phyloP scores from a whole-genome alignment of 345 rosid species.

The Dimocarpus longan region DNA sequence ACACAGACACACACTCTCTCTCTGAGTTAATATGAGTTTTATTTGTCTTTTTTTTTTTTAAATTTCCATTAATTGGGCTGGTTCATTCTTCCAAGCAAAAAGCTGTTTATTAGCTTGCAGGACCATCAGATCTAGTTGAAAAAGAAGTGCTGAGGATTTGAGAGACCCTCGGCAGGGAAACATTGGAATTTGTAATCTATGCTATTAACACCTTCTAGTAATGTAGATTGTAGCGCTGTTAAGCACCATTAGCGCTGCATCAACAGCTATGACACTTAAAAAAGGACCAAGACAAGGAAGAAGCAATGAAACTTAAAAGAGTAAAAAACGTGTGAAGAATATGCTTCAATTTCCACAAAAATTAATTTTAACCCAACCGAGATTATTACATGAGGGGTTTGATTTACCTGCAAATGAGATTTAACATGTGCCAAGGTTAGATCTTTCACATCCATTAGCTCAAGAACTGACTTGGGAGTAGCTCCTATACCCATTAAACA shows the following conservation, averaged over 20 bases:
- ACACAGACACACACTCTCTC: constrained; percentile 33
- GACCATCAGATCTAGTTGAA: constrained; percentile 80
- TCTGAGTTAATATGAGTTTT: constrained; percentile 16
- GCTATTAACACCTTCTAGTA: constrained; percentile 32
- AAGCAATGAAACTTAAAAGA: constrained; percentile 22
- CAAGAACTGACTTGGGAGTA: constrained; percentile 97
- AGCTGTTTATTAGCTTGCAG: constrained; percentile 61
- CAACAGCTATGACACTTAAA: constrained; percentile 20
- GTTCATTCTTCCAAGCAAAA: constrained; percentile 79
- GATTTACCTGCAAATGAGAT: constrained; percentile 88
- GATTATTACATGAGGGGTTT: not conserved
- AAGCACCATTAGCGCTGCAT: constrained; percentile 20
- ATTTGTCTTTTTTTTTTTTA: constrained; percentile 33
- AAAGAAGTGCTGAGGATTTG: constrained; percentile 46
- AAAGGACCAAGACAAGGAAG: constrained; percentile 26
- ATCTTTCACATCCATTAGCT: constrained; percentile 99
- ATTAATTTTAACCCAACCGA: no score
- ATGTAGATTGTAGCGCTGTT: constrained; percentile 28
- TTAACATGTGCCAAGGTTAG: constrained; percentile 98
- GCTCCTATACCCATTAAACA: constrained; percentile 57
- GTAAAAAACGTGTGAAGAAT: not conserved
- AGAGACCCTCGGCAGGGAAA: constrained; percentile 49
- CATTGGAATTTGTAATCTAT: constrained; percentile 52
- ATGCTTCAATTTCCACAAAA: not conserved
- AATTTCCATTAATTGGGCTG: constrained; percentile 31